These are phyloP conservation scores for Albizia julibrissin DNA, from an alignment of 306 rosid genomes.

Conservation along the genomic window DNA sequence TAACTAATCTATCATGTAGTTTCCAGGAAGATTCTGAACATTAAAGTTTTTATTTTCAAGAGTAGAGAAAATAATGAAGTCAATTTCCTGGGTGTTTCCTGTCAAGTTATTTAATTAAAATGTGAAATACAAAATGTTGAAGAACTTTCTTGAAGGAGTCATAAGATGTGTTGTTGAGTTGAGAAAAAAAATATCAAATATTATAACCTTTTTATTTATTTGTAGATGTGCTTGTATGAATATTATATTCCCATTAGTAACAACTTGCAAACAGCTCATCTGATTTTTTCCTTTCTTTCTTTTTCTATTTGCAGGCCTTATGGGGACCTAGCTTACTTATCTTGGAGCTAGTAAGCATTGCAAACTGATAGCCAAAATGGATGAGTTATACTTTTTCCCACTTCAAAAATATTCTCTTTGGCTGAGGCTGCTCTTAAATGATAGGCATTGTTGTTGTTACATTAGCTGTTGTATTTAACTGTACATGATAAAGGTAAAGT, in stretches of 20 bases:
- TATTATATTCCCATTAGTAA: conserved; percentile 8
- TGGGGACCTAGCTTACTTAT: conserved; percentile 44
- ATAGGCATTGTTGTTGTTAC: neutral
- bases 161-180: neutral
- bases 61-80: neutral
- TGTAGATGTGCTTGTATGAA: neutral
- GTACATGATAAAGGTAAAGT: conserved; percentile 28
- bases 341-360: conserved; percentile 59
- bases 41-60: neutral
- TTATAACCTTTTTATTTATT: neutral
- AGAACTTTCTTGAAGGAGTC: neutral
- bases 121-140: neutral
- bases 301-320: conserved; percentile 45
- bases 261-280: conserved; percentile 10
- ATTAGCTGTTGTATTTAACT: conserved; percentile 27
- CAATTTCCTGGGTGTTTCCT: neutral
- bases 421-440: neutral
- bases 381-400: conserved; percentile 5
- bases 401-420: neutral
- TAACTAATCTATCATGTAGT: conserved; percentile 16
- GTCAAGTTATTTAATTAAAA: neutral
- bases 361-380: conserved; percentile 34
- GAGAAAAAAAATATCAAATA: neutral
- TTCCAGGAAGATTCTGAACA: conserved; percentile 14
- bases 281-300: neutral